phyloP scores from a whole-genome alignment of 305 asterid genomes.

The Ajuga reptans region DNA sequence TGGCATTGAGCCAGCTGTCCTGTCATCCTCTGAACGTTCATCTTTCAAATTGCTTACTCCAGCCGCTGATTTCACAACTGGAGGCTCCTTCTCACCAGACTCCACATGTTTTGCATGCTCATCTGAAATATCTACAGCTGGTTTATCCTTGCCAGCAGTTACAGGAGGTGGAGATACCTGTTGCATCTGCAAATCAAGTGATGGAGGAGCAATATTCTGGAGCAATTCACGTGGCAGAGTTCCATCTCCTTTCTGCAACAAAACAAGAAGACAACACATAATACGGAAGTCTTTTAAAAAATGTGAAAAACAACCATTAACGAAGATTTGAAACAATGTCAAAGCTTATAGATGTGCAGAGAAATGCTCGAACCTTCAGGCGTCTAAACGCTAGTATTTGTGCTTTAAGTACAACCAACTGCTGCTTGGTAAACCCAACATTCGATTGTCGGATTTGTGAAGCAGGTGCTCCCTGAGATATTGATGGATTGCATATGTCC shows the following conservation, averaged over 20 bases:
- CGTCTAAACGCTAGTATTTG: slow-evolving; percentile 97
- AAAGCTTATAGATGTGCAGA: slow-evolving; percentile 3
- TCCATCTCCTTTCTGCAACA: slow-evolving; percentile 79
- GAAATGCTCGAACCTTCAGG: slow-evolving; percentile 55
- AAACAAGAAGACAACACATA: slow-evolving; percentile 25
- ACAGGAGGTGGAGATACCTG: slow-evolving; percentile 41
- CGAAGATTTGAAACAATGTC: slow-evolving; percentile 13
- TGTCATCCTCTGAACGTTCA: slow-evolving; percentile 49
- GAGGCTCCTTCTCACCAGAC: slow-evolving; percentile 52
- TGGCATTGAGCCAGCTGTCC: slow-evolving; percentile 32
- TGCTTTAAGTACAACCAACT: slow-evolving; percentile 86
- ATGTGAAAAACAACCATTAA: neutral
- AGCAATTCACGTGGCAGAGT: slow-evolving; percentile 83
- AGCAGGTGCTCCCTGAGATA: slow-evolving; percentile 46
- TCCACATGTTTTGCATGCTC: slow-evolving; percentile 45
- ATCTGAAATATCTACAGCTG: slow-evolving; percentile 45
- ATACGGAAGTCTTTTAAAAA: slow-evolving; percentile 8
- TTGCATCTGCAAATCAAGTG: slow-evolving; percentile 60
- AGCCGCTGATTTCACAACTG: slow-evolving; percentile 32
- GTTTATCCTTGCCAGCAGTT: slow-evolving; percentile 43
- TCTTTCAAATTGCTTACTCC: slow-evolving; percentile 41
- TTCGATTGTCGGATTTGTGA: slow-evolving; percentile 42
- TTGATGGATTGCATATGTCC: slow-evolving; percentile 42
- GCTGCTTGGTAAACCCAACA: slow-evolving; percentile 79
- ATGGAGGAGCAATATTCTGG: slow-evolving; percentile 84